Evolutionary conservation across 2,329 filamentous ascomycete species (phyloP), one percentile per base, ranked within the genome.

Genomic region (Paecilomyces variotii): DNA sequence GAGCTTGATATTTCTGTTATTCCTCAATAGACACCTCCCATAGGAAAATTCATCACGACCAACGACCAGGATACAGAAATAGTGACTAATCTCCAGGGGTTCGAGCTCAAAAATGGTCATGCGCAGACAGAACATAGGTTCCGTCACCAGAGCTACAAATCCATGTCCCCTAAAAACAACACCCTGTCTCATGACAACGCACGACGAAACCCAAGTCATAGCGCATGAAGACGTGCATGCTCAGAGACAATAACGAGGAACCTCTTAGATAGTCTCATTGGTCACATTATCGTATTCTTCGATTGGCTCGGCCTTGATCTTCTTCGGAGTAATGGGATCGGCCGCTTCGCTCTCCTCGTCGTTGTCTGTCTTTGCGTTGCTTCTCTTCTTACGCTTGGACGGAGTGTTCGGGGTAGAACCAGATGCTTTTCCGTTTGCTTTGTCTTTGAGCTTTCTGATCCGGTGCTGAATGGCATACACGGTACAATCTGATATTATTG

Each of bases 401-500:
- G 52, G 49, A 11, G 57, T 59, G 2, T 28, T 55, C 24, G 56
- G 24, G 12, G 59, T 35, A 25, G 39, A 19, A n/a, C 28, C 35
- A 7, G 34, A 26, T 2, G 2, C 27, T 9, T 24, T 27, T 9
- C 30, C 32, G 4, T 55, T 60, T 32, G 59, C 60, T 35, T 61
- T 62, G 1, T 63, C 62, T 27, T 61, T 62, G 0, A 70, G 50
- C 4, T 62, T 63, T n/a, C 58, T 56, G 10, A 71, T 59, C 11
- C 67, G 60, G 52, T 66, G 67, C 54, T 67, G 62, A 4, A 68
- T 49, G 0, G 68, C 67, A 9, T 59, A 63, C 19, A 58, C 28
- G 10, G 64, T 69, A 51, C 67, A 68, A 0, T 60, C 69, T 70
- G 27, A 6, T 4, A 30, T 32, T 26, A 3, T 59, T n/a, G 12